These are phyloP conservation scores for Phoenix roebelenii DNA, from an alignment of 176 grass and related monocot species.

Conservation along the genomic window DNA sequence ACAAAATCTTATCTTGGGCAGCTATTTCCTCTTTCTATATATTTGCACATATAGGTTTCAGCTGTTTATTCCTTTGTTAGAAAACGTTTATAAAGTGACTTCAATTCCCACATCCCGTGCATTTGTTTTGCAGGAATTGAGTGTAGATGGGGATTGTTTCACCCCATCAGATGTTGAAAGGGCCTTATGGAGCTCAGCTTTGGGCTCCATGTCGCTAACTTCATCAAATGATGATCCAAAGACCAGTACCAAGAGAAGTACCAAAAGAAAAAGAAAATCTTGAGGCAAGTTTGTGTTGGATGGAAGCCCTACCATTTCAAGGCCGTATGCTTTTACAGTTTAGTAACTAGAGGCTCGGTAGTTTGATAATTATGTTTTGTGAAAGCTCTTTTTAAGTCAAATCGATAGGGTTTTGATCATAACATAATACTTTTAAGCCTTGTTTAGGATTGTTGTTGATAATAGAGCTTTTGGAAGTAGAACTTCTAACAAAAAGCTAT, in stretches of 20 bases:
- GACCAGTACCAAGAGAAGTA: conserved; percentile 23
- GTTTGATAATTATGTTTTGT: no score
- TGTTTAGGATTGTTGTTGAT: no score
- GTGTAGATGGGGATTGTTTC: conserved; percentile 42
- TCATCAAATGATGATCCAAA: conserved; percentile 13
- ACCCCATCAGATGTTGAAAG: conserved; percentile 65
- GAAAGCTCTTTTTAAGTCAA: no score
- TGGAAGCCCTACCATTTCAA: no score
- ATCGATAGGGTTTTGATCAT: no score
- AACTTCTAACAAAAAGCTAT: no score
- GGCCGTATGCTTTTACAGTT: no score
- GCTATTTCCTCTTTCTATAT: no score
- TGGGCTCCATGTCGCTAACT: conserved; percentile 30
- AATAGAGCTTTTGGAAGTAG: no score
- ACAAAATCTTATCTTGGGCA: no score
- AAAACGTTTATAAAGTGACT: conserved; percentile 1
- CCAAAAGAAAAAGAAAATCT: conserved; percentile 57
- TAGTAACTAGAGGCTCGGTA: no score
- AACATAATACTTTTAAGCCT: no score
- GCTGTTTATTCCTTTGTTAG: neutral
- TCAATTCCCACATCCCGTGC: conserved; percentile 2
- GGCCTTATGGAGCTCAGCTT: conserved; percentile 68
- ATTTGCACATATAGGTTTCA: neutral
- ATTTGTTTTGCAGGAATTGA: conserved; percentile 56
- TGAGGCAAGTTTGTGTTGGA: neutral